These are phyloP conservation scores for Casuarina cunninghamiana DNA, from an alignment of 306 rosid species.

Conservation along the genomic window DNA sequence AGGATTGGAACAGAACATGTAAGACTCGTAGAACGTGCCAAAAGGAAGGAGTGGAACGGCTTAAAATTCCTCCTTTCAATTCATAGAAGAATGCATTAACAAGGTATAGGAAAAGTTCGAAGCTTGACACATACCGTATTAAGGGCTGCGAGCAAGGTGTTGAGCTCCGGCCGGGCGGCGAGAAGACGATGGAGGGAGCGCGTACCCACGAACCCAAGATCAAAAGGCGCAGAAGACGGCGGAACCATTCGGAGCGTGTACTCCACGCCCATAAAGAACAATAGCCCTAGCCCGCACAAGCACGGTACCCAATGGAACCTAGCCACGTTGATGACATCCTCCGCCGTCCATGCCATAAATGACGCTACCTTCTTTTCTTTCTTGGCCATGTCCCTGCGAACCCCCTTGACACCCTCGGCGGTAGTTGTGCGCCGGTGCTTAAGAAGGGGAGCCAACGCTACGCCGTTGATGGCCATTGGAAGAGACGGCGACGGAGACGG, in stretches of 20 bases:
- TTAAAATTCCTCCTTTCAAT: too few species aligned
- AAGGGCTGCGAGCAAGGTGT: conserved; percentile 64
- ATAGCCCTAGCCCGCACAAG: conserved; percentile 53
- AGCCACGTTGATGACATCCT: conserved; percentile 63
- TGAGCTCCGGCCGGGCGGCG: conserved; percentile 61
- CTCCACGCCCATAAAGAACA: conserved; percentile 92
- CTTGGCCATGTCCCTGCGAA: conserved; percentile 19
- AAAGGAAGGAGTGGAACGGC: neutral
- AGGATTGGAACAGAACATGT: neutral
- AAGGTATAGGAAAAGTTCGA: too few species aligned
- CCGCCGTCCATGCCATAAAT: conserved; percentile 66
- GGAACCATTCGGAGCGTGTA: conserved; percentile 96
- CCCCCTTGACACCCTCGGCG: conserved; percentile 15
- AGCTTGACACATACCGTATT: conserved; percentile 54
- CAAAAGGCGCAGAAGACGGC: conserved; percentile 75
- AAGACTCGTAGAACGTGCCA: neutral
- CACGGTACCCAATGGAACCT: conserved; percentile 81
- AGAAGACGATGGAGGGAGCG: conserved; percentile 60
- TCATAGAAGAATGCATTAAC: too few species aligned
- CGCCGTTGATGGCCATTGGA: conserved; percentile 42
- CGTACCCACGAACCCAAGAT: conserved; percentile 77
- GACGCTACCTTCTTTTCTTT: conserved; percentile 28
- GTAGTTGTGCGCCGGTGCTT: conserved; percentile 13
- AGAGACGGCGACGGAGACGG: neutral
- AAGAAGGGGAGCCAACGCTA: conserved; percentile 32